Base-by-base conservation (phyloP, 2,329 filamentous ascomycete genomes). In the Periconia digitata region DNA sequence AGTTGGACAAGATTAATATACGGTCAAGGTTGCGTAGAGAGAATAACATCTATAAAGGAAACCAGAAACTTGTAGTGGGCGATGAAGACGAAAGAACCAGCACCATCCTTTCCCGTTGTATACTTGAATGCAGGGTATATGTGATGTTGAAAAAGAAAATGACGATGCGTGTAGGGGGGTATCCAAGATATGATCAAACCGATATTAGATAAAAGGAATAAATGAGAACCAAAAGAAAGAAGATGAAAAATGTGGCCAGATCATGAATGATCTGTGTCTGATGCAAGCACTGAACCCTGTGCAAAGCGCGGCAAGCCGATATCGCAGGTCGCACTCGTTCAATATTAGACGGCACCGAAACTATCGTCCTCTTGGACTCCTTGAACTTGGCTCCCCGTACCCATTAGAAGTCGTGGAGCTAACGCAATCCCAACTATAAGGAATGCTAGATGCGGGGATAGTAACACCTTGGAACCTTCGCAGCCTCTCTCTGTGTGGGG, bases 401-500 rank as follows among this genome's bases (percentile, higher is more conserved):
- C 60, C 58, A 44, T 56, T 62, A 23, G 64, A 67, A 20, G 63
- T 63, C 42, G 69, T 64, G 27, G 64, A 67, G 47, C 60, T 67
- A 27, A 71, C 56, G 39, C 68, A 70, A 44, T 70, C 66, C 68
- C 68, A 71, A 21, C 66, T 63, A 42, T 70, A 71, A 2, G 67
- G 68, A 12, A 70, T 64, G 13, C 59, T 54, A 10, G 56, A 59
- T 1, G 66, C 61, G 1, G 66, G 63, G 17, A 70, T 59, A 1
- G 60, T 46, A 13, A 69, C 58, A 0, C 66, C 67, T 22, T 68
- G 64, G 16, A 67, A 69, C 5, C 66, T 53, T 39, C 64, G 53
- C 47, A 70, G 40, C 24, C 67, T 56, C n/a, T 67, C 61, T 23
- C 62, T 52, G 17, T 62, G 52, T 15, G 64, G 65, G 13, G 67